Evolutionary conservation across 1,284 basidiomycete genomes (phyloP), one percentile per base, ranked within the genome.

Genomic region (Boletus semigastroideus): DNA sequence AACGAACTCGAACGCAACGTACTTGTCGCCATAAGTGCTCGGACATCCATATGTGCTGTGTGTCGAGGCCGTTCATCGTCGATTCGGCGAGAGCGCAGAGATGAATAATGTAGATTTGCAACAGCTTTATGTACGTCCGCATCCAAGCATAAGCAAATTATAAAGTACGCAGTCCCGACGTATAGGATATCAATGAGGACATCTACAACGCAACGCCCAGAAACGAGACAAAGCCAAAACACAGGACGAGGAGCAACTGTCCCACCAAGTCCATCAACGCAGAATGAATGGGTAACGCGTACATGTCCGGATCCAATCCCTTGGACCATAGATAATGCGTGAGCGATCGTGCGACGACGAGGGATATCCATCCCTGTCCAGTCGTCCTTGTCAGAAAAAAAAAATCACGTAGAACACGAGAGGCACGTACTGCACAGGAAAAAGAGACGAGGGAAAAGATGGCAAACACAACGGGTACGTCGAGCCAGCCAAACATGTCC

Each of bases 211-310:
- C 44, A 2, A 57, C 42, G 17, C 77, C 78, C 8, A 79, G 31
- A 13, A 65, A 57, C 0, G 74, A 69, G 2, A 85, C 86, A 41
- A 89, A 70, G 67, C 85, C 79, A 59, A 88, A 92, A 64, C 86
- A 89, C 2, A 82, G 62, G 4, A 88, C 87, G 6, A 98, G 82
- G 17, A 97, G 72, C 10, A 90, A 69, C 69, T 98, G 94, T 9
- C 93, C 94, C n/a, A 92, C 71, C 43, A 98, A 84, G 68, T 99
- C 96, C 72, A 98, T 87, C 34, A 93, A 68, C 0, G 93, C 90
- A 2, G 91, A 93, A 58, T 97, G 92, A 36, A 96, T 83, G 3
- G 96, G 96, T 17, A 98, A 74, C 2, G 93, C 93, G 69, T 98
- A 97, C 71, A 90, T 89, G 69, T 97, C 94, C 12, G 96, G 96